Percentiles rank a stretch among this genome's conserved stretches.
phyloP scores from a whole-genome alignment of 1,284 basidiomycete genomes.

The Fomitopsis betulina region DNA sequence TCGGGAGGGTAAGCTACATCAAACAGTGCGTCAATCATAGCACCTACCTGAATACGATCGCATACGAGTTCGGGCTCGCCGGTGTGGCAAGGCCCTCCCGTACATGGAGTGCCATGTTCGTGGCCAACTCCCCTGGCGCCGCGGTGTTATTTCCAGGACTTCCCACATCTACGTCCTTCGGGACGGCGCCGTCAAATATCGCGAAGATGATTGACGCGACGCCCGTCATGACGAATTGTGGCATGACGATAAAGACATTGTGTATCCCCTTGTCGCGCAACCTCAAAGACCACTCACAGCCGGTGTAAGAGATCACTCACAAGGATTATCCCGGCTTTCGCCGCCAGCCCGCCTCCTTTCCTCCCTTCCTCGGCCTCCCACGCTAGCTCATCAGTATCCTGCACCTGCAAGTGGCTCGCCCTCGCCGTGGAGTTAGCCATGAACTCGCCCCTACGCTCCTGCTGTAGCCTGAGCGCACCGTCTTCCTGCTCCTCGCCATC shows the following conservation, averaged over 20 bases:
- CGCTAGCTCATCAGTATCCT: constrained; percentile 12
- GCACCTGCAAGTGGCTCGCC: constrained; percentile 33
- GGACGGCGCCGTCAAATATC: constrained; percentile 43
- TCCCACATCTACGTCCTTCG: constrained; percentile 28
- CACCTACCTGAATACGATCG: constrained; percentile 71
- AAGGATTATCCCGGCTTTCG: constrained; percentile 85
- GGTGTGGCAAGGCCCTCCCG: constrained; percentile 10
- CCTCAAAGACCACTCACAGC: constrained; percentile 6
- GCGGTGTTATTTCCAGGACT: constrained; percentile 23
- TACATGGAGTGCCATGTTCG: constrained; percentile 4
- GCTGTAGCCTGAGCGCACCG: constrained; percentile 19
- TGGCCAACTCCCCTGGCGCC: constrained; percentile 1
- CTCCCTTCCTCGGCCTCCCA: constrained; percentile 4
- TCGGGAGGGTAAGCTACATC: not conserved
- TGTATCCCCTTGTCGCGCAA: constrained; percentile 69
- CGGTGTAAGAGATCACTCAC: constrained; percentile 38
- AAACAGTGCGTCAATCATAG: no score
- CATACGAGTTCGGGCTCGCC: constrained; percentile 58
- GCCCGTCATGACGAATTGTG: constrained; percentile 68
- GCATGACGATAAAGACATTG: constrained; percentile 85
- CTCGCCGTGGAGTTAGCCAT: constrained; percentile 44
- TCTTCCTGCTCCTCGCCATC: constrained; percentile 19
- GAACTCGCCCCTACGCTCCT: constrained; percentile 24
- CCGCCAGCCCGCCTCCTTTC: constrained; percentile 22
- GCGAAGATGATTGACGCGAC: constrained; percentile 66